phyloP scores from a whole-genome alignment of 2,329 filamentous ascomycete genomes.

The Aureobasidium subglaciale region DNA sequence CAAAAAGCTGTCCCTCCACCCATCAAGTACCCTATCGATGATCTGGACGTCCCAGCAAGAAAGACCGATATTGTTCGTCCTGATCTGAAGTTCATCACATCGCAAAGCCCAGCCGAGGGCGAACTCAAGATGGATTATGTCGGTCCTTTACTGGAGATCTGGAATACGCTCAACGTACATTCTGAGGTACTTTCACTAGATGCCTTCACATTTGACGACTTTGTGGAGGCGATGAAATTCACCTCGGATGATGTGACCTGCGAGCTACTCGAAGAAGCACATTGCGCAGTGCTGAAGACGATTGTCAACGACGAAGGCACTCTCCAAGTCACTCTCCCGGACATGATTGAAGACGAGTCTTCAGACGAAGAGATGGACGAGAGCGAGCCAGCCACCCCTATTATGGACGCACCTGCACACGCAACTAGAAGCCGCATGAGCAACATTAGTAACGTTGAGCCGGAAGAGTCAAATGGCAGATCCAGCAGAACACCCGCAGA shows the following conservation, averaged over 20 bases:
- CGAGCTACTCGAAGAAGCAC: constrained; percentile 80
- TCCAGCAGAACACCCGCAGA: constrained; percentile 15
- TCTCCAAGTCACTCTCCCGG: constrained; percentile 69
- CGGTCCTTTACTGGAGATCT: constrained; percentile 79
- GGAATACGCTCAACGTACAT: constrained; percentile 98
- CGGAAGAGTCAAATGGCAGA: constrained; percentile 51
- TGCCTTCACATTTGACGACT: constrained; percentile 97
- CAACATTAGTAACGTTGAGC: constrained; percentile 55
- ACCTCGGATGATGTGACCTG: constrained; percentile 67
- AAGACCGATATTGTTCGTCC: constrained; percentile 61
- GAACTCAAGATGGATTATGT: constrained; percentile 76
- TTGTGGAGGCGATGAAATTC: constrained; percentile 77
- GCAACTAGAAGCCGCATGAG: constrained; percentile 75
- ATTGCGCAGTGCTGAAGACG: constrained; percentile 84
- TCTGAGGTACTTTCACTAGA: constrained; percentile 90
- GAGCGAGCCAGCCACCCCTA: constrained; percentile 48
- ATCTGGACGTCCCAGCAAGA: constrained; percentile 70
- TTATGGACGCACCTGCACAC: constrained; percentile 66
- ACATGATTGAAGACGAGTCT: constrained; percentile 64
- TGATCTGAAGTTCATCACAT: constrained; percentile 61
- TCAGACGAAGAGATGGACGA: constrained; percentile 63
- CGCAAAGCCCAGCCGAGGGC: constrained; percentile 34
- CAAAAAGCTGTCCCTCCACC: constrained; percentile 57
- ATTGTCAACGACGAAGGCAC: constrained; percentile 75
- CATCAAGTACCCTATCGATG: constrained; percentile 93